These are phyloP conservation scores for Vicia villosa DNA, from an alignment of 306 rosid genomes.

Conservation along the genomic window DNA sequence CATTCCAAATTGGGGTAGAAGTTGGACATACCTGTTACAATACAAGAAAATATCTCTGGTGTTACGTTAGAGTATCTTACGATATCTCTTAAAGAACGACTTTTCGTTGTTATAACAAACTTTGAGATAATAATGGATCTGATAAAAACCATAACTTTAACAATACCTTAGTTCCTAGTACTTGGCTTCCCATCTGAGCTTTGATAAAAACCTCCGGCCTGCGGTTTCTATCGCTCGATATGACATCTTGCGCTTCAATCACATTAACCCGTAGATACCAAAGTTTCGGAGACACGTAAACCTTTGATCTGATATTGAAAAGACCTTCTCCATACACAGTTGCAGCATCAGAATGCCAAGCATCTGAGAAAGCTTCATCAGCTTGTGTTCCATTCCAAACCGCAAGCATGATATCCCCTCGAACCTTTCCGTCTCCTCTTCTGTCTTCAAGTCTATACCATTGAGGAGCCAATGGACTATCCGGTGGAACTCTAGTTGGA, in stretches of 20 bases:
- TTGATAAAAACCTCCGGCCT: slow-evolving; percentile 71
- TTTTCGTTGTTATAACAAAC: too few species aligned
- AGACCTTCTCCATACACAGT: slow-evolving; percentile 81
- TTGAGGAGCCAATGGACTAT: slow-evolving; percentile 91
- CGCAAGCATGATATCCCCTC: slow-evolving; percentile 91
- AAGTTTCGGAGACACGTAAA: slow-evolving; percentile 89
- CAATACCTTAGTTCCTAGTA: slow-evolving; percentile 61
- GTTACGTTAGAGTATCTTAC: background rate
- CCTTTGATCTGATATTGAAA: slow-evolving; percentile 81
- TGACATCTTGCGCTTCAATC: slow-evolving; percentile 91
- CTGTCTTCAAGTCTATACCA: slow-evolving; percentile 87
- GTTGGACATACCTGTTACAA: slow-evolving; percentile 45
- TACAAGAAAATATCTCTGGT: background rate
- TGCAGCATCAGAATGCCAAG: slow-evolving; percentile 96
- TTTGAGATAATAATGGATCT: too few species aligned
- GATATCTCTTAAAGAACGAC: too few species aligned
- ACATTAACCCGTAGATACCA: slow-evolving; percentile 87
- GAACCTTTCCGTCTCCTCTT: slow-evolving; percentile 68
- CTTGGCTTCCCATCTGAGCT: slow-evolving; percentile 87
- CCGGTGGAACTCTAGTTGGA: slow-evolving; percentile 92
- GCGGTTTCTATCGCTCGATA: slow-evolving; percentile 70
- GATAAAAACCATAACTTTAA: background rate
- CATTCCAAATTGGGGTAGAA: slow-evolving; percentile 79
- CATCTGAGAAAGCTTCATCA: slow-evolving; percentile 90
- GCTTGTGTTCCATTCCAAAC: slow-evolving; percentile 99